phyloP scores from a whole-genome alignment of 805 yeast genomes.

The Zygoascus bituminiphila region DNA sequence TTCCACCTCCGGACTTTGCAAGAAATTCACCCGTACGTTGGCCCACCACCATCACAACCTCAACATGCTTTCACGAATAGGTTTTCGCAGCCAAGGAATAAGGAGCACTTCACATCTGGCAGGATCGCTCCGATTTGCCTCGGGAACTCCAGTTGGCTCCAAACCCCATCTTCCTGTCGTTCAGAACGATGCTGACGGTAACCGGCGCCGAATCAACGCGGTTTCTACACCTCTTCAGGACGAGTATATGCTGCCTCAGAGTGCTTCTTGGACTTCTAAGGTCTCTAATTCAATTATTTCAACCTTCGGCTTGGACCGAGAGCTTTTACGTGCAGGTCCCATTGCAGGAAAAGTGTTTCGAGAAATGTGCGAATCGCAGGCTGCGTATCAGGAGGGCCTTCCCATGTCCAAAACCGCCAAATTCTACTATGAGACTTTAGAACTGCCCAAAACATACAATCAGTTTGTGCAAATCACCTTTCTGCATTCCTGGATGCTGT shows the following conservation, averaged over 20 bases:
- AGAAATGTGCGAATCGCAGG: constrained; percentile 81
- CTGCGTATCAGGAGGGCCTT: constrained; percentile 25
- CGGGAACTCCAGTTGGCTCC: no score
- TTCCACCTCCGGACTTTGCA: no score
- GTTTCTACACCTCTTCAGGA: not conserved
- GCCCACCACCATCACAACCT: no score
- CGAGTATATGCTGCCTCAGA: not conserved
- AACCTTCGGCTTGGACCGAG: constrained; percentile 76
- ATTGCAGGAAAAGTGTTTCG: constrained; percentile 86
- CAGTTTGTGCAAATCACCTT: constrained; percentile 93
- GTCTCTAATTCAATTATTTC: constrained; percentile 20
- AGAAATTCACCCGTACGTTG: no score
- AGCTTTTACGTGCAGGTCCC: constrained; percentile 84
- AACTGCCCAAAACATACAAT: constrained; percentile 78
- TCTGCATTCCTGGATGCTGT: constrained; percentile 87
- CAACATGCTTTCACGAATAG: not conserved
- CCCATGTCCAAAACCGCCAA: constrained; percentile 58
- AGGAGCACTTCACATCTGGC: not conserved
- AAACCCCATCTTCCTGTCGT: not conserved
- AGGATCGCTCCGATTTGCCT: not conserved
- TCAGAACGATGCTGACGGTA: not conserved
- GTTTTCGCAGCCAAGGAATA: not conserved
- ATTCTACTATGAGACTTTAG: constrained; percentile 79
- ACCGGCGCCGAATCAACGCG: not conserved
- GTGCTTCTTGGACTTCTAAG: not conserved